Base-by-base conservation (phyloP, 2,329 filamentous ascomycete genomes). In the Cladosporium sp. region DNA sequence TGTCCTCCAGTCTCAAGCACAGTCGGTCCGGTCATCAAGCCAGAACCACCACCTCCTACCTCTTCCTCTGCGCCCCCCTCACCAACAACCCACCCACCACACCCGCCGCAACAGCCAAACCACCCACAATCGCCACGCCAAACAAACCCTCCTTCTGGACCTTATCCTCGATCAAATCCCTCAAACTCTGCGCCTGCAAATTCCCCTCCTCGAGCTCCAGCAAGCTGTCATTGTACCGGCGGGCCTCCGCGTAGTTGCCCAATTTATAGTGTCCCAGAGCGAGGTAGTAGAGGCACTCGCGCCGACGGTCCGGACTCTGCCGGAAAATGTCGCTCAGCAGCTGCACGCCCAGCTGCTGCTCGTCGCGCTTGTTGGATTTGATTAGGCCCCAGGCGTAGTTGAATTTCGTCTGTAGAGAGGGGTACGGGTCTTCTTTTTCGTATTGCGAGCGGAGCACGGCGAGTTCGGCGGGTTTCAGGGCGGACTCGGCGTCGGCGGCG, bases 321-420 rank as follows among this genome's bases (percentile, higher is more conserved):
- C 92, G 89, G 79, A 97, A 99, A 73, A 99, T 99, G 61, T 97
- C 92, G 61, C 89, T 91, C 53, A 97, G 85, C 29, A 97, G 82
- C 58, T 89, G 89, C 57, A 97, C 90, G 63, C 92, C 92, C 70
- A 93, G 84, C 77, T 97, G 92, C 70, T 97, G 92, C 64, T 99
- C 91, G 68, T 78, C 71, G 59, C 93, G 88, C 47, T 78, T 73
- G 68, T 83, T 84, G 55, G 92, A 96, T 77, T 97, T 99, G 64
- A 99, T 96, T 59, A 99, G 81, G 60, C 93, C 93, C 93, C 93
- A 99, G 67, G 93, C 92, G 71, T 92, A 97, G 83, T 99, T 99
- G 82, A 99, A 99, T 70, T 97, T 97, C 55, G 93, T 99, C 72
- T 99, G 93, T 34, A 99, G 82, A 54, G 92, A 91, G 54, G 96